Evolutionary conservation across 2,329 filamentous ascomycete species (phyloP), one percentile per base, ranked within the genome.

Genomic region (Magnaporthiopsis incrustans): DNA sequence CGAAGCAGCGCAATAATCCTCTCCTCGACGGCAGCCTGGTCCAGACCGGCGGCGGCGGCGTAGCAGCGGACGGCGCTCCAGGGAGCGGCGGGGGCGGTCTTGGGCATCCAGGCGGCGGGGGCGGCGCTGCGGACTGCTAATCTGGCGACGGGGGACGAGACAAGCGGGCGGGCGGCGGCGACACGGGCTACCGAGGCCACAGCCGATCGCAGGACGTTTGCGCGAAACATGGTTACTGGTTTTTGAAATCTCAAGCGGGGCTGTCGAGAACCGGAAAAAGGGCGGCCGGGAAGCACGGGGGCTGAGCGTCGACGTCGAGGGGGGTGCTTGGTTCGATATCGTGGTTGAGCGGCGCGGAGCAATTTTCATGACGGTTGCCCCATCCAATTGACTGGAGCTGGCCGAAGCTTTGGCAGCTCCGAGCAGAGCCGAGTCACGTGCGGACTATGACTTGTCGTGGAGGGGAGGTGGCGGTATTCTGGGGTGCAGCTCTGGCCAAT

Each of bases 1-100:
- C 92, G 89, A 78, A 99, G 79, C 73, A 99, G 83, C 78, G 92
- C 90, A 77, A 96, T 85, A 83, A 98, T 97, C 76, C 94, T 87
- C 67, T 91, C 91, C 81, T 96, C 89, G 65, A 97, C 90, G 81
- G 97, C 92, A 65, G 69, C 67, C 70, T 73, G 72, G 65, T 71
- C 70, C 32, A 98, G 85, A 70, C 89, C 88, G 68, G 88, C 86
- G 66, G 85, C 88, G 63, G 94, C 90, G 70, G 93, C 92, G 82
- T 99, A 99, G 82, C 87, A 90, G 79, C 95, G 85, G 74, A 90
- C 83, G 71, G 86, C 84, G 76, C 88, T 83, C 79, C 88, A 85
- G 73, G 83, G 82, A 73, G 85, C 82, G 69, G 85, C 81, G 69
- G 85, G 81, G 74, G 74, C 66, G 67, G 56, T 66, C 82, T 79